These are phyloP conservation scores for Trichoderma aggressivum DNA, from an alignment of 2,329 filamentous ascomycete genomes.

Conservation along the genomic window DNA sequence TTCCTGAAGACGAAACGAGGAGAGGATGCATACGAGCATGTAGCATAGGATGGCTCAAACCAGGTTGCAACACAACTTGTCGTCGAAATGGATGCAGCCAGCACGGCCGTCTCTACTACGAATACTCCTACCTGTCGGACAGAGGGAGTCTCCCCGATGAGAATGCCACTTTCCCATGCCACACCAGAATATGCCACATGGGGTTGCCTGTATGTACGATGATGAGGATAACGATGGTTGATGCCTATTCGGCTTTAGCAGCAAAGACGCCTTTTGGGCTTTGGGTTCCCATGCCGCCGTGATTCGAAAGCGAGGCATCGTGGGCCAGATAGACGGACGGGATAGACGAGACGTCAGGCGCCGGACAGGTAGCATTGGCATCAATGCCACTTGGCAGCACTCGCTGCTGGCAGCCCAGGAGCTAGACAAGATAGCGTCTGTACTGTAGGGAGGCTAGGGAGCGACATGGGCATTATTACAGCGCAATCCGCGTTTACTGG, in stretches of 20 bases:
- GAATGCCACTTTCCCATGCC: not conserved
- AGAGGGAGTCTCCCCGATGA: not conserved
- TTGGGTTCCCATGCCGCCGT: constrained; percentile 11
- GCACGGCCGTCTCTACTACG: not conserved
- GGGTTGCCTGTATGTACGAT: not conserved
- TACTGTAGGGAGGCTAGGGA: not conserved
- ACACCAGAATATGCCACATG: not conserved
- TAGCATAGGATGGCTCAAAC: not conserved
- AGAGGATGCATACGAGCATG: not conserved
- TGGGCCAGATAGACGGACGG: constrained; percentile 2
- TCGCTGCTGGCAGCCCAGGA: not conserved
- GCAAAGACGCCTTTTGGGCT: not conserved
- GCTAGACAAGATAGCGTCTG: constrained; percentile 1
- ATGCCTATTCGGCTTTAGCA: not conserved
- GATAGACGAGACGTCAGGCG: constrained; percentile 9
- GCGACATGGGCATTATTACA: constrained; percentile 4
- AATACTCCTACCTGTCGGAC: not conserved
- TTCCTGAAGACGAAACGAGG: not conserved
- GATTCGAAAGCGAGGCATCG: not conserved
- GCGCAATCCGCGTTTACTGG: constrained; percentile 16
- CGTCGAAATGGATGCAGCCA: constrained; percentile 4
- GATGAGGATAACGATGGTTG: not conserved
- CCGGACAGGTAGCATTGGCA: constrained; percentile 8
- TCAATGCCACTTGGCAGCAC: constrained; percentile 2
- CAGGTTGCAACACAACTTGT: constrained; percentile 1